Evolutionary conservation across 371 early-diverging fungal genomes (phyloP), one percentile per base, ranked within the genome.

Genomic region (Mucor racemosus): DNA sequence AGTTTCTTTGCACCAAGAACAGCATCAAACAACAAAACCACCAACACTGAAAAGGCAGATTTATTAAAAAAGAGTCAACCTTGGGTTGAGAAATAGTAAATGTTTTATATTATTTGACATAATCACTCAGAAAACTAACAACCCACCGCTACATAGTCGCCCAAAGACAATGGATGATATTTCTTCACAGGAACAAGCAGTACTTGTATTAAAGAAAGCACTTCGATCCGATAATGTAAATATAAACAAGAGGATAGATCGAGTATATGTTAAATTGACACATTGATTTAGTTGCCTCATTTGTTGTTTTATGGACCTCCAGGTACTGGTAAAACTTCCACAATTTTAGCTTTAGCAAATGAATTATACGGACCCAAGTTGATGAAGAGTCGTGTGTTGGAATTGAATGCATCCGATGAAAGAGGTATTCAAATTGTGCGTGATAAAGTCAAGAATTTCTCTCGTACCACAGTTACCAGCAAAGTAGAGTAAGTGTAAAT

Each of bases 351-450:
- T 0, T 82, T 99, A 53, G 88, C 95, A n/a, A 78, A 94, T 41
- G 95, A 97, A 71, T 82, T 98, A 61, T 98, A 92, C 72, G 94
- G 94, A 21, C 94, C 93, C 10, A 91, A 90, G 58, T 72, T 92
- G 34, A 76, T 88, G 55, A 89, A 88, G 64, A 77, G 87, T 17
- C 88, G 97, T 50, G 92, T 99, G 4, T 85, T 99, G 19, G 99
- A 99, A 80, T 82, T 99, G 41, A 99, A 99, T 80, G 99, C 99
- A 1, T 97, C 97, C 1, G 99, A 99, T 76, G 99, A 99, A 80
- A 90, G 99, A 64, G 99, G 99, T 54, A 99, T 99, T 53, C 85
- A 91, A 34, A 91, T 98, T 11, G 91, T 99, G 39, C 87, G 99
- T 62, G 94, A 95, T 55, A 98, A 95, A 74, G 92, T 99, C 58